Percentiles rank a stretch among this genome's conserved stretches.
Conservation (phyloP, 345 rosid species). For the Physaria fendleri region DNA sequence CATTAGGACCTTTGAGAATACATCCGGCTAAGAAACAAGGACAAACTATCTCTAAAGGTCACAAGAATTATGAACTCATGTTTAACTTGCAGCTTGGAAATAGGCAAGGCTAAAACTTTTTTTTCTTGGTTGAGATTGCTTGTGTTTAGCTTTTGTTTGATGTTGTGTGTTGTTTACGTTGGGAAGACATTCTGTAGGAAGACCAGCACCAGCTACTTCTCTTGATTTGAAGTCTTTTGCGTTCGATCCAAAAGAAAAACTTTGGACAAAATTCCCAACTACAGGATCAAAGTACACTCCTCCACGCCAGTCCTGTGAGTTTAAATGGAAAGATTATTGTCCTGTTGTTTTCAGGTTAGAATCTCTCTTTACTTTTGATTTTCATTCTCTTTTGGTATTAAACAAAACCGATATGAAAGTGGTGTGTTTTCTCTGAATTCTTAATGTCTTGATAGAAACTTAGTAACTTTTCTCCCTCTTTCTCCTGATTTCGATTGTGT, state of each 20-base stretch:
- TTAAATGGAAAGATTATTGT: constrained; percentile 96
- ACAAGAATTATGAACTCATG: constrained; percentile 95
- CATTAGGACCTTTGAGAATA: constrained; percentile 33
- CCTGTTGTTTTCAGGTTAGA: constrained; percentile 92
- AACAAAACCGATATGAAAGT: background rate
- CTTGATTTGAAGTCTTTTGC: constrained; percentile 86
- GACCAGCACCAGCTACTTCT: constrained; percentile 81
- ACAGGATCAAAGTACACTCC: constrained; percentile 95
- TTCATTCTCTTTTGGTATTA: background rate
- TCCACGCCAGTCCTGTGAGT: constrained; percentile 85
- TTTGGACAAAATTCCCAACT: constrained; percentile 94
- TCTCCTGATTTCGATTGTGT: too few species aligned
- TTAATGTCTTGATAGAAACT: too few species aligned
- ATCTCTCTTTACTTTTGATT: background rate
- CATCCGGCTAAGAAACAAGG: constrained; percentile 75
- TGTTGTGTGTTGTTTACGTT: background rate
- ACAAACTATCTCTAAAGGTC: constrained; percentile 80
- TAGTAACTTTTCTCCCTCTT: too few species aligned
- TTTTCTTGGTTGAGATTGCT: background rate
- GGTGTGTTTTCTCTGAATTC: background rate
- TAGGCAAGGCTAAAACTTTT: constrained; percentile 43
- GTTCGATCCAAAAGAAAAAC: constrained; percentile 89
- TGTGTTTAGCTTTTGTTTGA: background rate
- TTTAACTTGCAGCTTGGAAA: constrained; percentile 95
- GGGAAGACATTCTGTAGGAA: constrained; percentile 80